phyloP scores from a whole-genome alignment of 2,329 filamentous ascomycete genomes.

The Lizonia empirigonia region DNA sequence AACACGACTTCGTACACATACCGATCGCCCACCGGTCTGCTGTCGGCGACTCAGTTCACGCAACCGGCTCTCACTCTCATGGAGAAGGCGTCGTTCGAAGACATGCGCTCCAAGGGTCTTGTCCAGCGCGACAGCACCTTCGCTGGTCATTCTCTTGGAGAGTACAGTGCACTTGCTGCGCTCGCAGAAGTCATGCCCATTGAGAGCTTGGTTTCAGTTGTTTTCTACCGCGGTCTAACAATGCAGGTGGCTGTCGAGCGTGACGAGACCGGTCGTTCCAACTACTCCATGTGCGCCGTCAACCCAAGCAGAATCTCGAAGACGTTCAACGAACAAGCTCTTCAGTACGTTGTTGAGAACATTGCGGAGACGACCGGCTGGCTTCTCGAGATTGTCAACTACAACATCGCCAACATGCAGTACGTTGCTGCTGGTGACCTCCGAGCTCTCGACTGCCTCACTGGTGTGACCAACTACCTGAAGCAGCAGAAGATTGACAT shows the following conservation, averaged over 20 bases:
- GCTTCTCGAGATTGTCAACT: slow-evolving; percentile 99
- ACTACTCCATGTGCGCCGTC: slow-evolving; percentile 99
- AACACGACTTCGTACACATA: slow-evolving; percentile 96
- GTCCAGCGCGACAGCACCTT: slow-evolving; percentile 97
- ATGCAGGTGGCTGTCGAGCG: slow-evolving; percentile 99
- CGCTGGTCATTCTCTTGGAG: slow-evolving; percentile 94
- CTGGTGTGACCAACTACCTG: slow-evolving; percentile 89
- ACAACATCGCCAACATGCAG: slow-evolving; percentile 74
- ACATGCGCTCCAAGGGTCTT: slow-evolving; percentile 96
- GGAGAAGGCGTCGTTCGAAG: slow-evolving; percentile 99
- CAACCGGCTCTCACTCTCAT: slow-evolving; percentile 96
- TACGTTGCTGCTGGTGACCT: slow-evolving; percentile 72
- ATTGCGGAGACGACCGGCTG: slow-evolving; percentile 92
- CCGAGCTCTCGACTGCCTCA: slow-evolving; percentile 68
- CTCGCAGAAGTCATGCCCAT: slow-evolving; percentile 99
- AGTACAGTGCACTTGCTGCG: slow-evolving; percentile 96
- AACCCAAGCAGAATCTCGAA: slow-evolving; percentile 98
- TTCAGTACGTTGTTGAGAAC: slow-evolving; percentile 96
- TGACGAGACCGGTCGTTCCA: slow-evolving; percentile 88
- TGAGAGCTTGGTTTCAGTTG: slow-evolving; percentile 94
- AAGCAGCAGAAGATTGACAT: slow-evolving; percentile 98
- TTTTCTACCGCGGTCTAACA: slow-evolving; percentile 97
- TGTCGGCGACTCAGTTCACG: slow-evolving; percentile 98
- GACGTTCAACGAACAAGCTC: slow-evolving; percentile 96
- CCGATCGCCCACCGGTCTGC: slow-evolving; percentile 87